Conservation (phyloP, 768 basidiomycete species). For the Imleria badia region DNA sequence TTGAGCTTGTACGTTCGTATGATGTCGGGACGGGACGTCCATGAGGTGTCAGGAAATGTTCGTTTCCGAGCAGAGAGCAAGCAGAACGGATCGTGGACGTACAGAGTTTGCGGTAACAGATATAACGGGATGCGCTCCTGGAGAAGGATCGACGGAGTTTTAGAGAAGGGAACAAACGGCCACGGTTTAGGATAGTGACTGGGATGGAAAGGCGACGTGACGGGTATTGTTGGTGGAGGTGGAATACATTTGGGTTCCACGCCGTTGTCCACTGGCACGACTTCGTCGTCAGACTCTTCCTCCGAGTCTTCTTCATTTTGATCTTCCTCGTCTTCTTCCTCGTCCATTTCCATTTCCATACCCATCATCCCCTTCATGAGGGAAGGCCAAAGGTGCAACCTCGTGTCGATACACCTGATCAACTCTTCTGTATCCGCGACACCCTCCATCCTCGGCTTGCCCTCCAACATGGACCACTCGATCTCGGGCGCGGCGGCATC, state of each 20-base stretch:
- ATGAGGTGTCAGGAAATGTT: conserved; percentile 9
- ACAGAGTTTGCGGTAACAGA: conserved; percentile 39
- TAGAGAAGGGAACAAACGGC: conserved; percentile 40
- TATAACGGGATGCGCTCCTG: conserved; percentile 35
- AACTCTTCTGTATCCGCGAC: conserved; percentile 18
- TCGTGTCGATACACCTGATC: conserved; percentile 8
- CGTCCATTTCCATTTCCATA: not conserved
- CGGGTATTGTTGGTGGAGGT: conserved; percentile 4
- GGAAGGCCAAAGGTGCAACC: not conserved
- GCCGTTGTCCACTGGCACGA: too few species aligned
- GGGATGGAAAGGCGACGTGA: conserved; percentile 31
- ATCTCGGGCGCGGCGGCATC: conserved; percentile 17
- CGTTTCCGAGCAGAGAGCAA: conserved; percentile 24
- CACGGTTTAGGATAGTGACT: conserved; percentile 41
- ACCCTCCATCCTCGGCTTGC: conserved; percentile 15
- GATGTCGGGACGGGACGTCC: conserved; percentile 33
- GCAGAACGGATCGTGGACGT: conserved; percentile 45
- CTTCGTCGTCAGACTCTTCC: not conserved
- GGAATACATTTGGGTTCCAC: not conserved
- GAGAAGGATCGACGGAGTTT: conserved; percentile 22
- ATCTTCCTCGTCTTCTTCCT: not conserved
- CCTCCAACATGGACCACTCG: conserved; percentile 24
- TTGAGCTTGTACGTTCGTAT: conserved; percentile 33
- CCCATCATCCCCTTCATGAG: too few species aligned
- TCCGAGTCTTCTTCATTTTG: not conserved